These are phyloP conservation scores for Limnanthes douglasii DNA, from an alignment of 345 rosid species.

Conservation along the genomic window DNA sequence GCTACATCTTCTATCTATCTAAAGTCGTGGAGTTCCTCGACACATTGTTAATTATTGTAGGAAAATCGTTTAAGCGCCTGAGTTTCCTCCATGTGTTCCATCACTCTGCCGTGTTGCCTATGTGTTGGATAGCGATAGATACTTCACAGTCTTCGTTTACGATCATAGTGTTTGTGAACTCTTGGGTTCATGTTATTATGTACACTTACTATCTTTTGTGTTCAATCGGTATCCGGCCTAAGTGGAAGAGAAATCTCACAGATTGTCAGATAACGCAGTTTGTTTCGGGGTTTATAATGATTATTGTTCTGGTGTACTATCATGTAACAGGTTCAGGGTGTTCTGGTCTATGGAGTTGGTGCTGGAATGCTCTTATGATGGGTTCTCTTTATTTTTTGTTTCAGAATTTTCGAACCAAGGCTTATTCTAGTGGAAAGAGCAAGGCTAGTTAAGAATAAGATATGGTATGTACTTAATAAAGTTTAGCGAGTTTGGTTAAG, in stretches of 20 bases:
- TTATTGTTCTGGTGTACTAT: conserved; percentile 21
- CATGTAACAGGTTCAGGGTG: conserved; percentile 43
- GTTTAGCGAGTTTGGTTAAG: too few species aligned
- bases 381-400: conserved; percentile 36
- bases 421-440: conserved; percentile 11
- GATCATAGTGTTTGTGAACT: conserved; percentile 33
- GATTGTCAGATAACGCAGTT: conserved; percentile 54
- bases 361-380: conserved; percentile 35
- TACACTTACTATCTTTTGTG: conserved; percentile 36
- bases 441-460: conserved; percentile 4
- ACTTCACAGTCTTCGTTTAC: conserved; percentile 39
- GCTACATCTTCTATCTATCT: conserved; percentile 49
- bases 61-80: conserved; percentile 25
- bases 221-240: conserved; percentile 33
- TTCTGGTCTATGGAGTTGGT: conserved; percentile 42
- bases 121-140: conserved; percentile 37
- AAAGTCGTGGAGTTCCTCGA: conserved; percentile 42
- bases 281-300: conserved; percentile 22
- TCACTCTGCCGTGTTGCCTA: conserved; percentile 39
- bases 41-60: conserved; percentile 35
- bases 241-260: conserved; percentile 55
- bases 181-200: conserved; percentile 47
- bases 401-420: conserved; percentile 31
- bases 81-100: conserved; percentile 69
- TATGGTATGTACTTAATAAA: too few species aligned